Base-by-base conservation (phyloP, 2,329 filamentous ascomycete genomes). In the Penicillium sp. region DNA sequence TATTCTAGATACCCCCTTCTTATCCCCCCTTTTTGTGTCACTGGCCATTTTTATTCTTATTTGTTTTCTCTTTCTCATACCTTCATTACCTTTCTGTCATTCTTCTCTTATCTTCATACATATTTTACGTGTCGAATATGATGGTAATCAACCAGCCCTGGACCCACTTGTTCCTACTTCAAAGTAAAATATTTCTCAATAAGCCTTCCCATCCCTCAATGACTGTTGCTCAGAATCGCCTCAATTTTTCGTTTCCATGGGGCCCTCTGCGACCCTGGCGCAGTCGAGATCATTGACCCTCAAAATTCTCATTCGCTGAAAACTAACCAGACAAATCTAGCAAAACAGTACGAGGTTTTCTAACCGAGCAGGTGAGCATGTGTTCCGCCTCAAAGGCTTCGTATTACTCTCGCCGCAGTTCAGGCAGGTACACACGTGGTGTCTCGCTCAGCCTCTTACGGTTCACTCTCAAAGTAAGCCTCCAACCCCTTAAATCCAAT, bases 1-100 rank as follows among this genome's bases (percentile, higher is more conserved):
- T 56, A 43, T 54, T 51, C 55, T 58, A 65, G 62, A 68, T 64
- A 62, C 66, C 60, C 61, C 54, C 60, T 62, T 43, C 60, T 54
- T 59, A 43, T 54, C 54, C 52, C 54, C 55, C 50, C 58, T 47
- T 52, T 55, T 50, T 56, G 43, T 43, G 50, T 60, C 35, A 40
- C 54, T 59, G 58, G 36, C 41, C 54, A 19, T 54, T 36, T 61
- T 57, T 49, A 43, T 47, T 51, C 59, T 64, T 47, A 19, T 55
- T 55, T 50, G 40, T 59, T 56, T 56, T 54, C 14, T 54, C 44
- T 37, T 50, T 58, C 55, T 49, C 39, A 54, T 10, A 18, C 19
- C 46, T 60, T 51, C 27, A 33, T 46, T 55, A 39, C 53, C 50
- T 41, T 39, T 59, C 35, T 43, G 14, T 19, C 46, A 37, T 54